Percentiles rank a stretch among this genome's conserved stretches.
Conservation (phyloP, 768 basidiomycete species). For the Boletales sp. region DNA sequence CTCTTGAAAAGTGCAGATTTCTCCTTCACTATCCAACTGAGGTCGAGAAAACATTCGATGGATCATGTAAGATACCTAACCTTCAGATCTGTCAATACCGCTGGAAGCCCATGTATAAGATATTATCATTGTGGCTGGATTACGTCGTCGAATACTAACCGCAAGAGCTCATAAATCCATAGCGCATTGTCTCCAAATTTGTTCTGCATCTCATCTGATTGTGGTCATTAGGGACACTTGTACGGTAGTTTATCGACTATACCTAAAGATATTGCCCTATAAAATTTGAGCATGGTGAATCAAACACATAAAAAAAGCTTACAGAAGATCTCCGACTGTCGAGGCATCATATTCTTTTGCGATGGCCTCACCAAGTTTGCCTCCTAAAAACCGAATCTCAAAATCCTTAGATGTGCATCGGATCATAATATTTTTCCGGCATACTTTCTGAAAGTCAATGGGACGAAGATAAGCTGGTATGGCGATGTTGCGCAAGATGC, state of each 20-base stretch:
- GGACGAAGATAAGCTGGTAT: conserved; percentile 84
- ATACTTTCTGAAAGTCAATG: conserved; percentile 83
- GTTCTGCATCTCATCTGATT: conserved; percentile 68
- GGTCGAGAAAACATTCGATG: background rate
- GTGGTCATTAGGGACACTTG: conserved; percentile 4
- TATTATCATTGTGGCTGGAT: background rate
- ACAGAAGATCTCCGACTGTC: conserved; percentile 90
- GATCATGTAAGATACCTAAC: conserved; percentile 35
- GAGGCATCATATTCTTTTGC: conserved; percentile 86
- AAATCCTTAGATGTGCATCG: conserved; percentile 3
- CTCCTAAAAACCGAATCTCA: conserved; percentile 91
- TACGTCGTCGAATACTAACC: conserved; percentile 44
- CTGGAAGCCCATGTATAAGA: conserved; percentile 32
- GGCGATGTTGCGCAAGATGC: conserved; percentile 75
- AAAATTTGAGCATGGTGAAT: conserved; percentile 4
- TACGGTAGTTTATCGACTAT: conserved; percentile 8
- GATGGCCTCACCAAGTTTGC: conserved; percentile 86
- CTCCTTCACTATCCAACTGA: conserved; percentile 67
- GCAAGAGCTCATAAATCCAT: conserved; percentile 90
- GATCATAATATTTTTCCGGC: background rate
- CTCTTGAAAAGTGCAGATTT: conserved; percentile 79
- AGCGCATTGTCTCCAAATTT: conserved; percentile 80
- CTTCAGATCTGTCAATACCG: conserved; percentile 87
- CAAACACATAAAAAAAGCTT: conserved; percentile 26
- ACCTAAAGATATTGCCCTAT: conserved; percentile 61